Evolutionary conservation across 164 flowering plant species (phyloP), one percentile per base, ranked within the genome.

Genomic region (Liriodendron chinense): DNA sequence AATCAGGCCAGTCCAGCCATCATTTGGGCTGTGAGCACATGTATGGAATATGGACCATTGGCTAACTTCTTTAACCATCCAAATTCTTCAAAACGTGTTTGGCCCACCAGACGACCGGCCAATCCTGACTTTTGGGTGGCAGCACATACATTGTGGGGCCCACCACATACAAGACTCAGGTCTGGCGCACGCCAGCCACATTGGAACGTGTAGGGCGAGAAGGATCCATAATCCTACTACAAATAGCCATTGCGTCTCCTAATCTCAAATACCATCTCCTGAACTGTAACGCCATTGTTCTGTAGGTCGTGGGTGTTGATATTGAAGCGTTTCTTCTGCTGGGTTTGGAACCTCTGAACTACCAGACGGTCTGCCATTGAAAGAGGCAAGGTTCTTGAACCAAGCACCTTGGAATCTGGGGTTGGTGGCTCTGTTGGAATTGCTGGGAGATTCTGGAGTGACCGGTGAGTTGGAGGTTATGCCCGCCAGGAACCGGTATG

Each of bases 391-490:
- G 78, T 81, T 91, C 80, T 85, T 91, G 76, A 94, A 85, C 98
- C 97, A 94, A 67, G 87, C 21, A n/a, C 81, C 86, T 79, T 94
- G 94, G 65, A 91, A 79, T 79, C 85, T 86, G 34, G 91, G 89
- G 64, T 7, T 25, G 74, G 65, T 75, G 56, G 87, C 89, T 83
- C 91, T 76, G 72, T 75, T 85, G 28, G 92, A 78, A 79, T 79
- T 86, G 73, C 82, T 73, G 12, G 88, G 78, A 20, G 93, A 80
- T 14, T 90, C 92, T 7, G 91, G 78, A 48, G 80, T 65, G n/a
- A 57, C 70, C 20, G 72, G 47, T 18, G 79, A 72, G 70, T 84
- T 89, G 59, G 90, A 73, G 49, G 87, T 67, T 64, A 77, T 47
- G 14, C 75, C 75, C 18, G 76, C n/a, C 20, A 94, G 85, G 73